Base-by-base conservation (phyloP, 202 grass and related monocot species). In the Bolboschoenoplectus hybrid region DNA sequence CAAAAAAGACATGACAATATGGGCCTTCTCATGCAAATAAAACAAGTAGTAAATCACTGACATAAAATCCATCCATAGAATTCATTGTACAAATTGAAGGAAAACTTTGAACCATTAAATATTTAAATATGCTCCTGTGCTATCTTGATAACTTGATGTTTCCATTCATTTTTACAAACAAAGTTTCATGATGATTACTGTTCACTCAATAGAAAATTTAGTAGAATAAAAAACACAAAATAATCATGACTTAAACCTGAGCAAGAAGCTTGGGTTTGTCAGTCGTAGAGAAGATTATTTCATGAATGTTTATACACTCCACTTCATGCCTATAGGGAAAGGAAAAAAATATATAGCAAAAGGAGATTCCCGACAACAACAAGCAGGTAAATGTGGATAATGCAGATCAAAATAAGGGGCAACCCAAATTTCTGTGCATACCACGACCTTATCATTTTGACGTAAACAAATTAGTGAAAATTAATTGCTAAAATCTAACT, bases 221-320 rank as follows among this genome's bases (percentile, higher is more conserved):
- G 36, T 34, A 61, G 35, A 41, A 80, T 43, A 80, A 80, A 60
- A 58, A 41, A 79, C 26, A 56, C 3, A 69, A 69, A 57, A 83
- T 1, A 78, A 40, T 76, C 35, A 55, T 44, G 68, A 35, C 36
- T 45, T 73, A 60, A 53, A 97, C 92, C 91, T 97, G 88, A 78
- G 87, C 89, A 80, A 97, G 90, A 77, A 92, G 92, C 77, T 91
- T 92, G 16, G 92, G 90, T 68, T 94, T 97, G 76, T 97, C 90
- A 2, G 73, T 85, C 0, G 90, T 92, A 34, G 92, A 94, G 70
- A 94, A 94, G 35, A 92, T 77, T 78, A 94, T 91, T 87, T 97
- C 94, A 78, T 97, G 90, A 87, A 97, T 91, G 45, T 83, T 51
- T 34, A 46, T 79, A 63, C 80, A 88, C 41, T 86, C 69, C 82